phyloP scores from a whole-genome alignment of 768 basidiomycete species.

The Rhizopogon roseolus region DNA sequence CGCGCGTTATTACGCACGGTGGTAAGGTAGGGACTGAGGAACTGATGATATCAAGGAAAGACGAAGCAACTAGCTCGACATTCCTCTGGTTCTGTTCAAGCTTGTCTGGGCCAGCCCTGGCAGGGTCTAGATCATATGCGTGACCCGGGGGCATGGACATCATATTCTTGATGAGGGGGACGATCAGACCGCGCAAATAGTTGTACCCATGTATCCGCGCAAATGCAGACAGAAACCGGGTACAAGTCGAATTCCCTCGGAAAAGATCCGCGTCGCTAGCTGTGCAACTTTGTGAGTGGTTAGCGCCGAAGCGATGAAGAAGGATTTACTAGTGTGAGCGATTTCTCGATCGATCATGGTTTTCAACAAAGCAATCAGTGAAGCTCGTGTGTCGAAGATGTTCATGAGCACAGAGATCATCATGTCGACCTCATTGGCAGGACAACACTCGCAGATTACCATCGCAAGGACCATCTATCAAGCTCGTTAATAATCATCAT shows the following conservation, averaged over 20 bases:
- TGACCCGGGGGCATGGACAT: conserved; percentile 64
- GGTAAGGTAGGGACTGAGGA: conserved; percentile 69
- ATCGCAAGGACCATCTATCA: conserved; percentile 70
- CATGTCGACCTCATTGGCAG: conserved; percentile 71
- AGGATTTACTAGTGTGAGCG: conserved; percentile 56
- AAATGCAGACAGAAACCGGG: conserved; percentile 82
- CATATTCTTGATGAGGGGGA: conserved; percentile 76
- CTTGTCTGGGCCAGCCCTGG: conserved; percentile 52
- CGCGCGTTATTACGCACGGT: conserved; percentile 44
- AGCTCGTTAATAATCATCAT: conserved; percentile 6
- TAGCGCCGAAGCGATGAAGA: background rate
- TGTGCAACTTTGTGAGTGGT: conserved; percentile 24
- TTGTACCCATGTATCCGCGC: conserved; percentile 89
- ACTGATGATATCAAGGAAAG: conserved; percentile 71
- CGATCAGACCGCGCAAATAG: conserved; percentile 77
- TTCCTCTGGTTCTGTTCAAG: conserved; percentile 63
- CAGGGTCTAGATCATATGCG: conserved; percentile 76
- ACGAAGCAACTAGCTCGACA: conserved; percentile 67
- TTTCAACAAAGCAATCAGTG: conserved; percentile 71
- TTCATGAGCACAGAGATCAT: conserved; percentile 85
- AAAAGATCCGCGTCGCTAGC: conserved; percentile 81
- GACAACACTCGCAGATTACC: conserved; percentile 86
- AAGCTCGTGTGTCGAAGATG: conserved; percentile 73
- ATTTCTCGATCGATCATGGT: conserved; percentile 86
- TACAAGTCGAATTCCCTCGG: conserved; percentile 82